Percentiles rank a stretch among this genome's conserved stretches.
Evolutionary conservation across 306 rosid genomes (phyloP).

Genomic region (Sicyos baderoa): DNA sequence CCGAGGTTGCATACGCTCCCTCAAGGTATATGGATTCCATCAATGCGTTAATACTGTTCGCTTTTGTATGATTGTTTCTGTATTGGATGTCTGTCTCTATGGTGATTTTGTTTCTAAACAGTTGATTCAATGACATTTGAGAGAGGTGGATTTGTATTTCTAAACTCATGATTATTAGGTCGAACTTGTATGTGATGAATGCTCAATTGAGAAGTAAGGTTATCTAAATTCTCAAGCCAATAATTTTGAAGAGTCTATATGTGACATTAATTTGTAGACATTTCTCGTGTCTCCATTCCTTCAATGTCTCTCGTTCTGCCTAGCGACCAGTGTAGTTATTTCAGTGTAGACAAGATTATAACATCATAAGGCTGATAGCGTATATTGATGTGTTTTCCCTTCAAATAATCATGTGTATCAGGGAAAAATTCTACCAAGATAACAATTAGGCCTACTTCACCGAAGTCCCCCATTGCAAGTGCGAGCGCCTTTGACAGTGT

Average conservation of each 20-base stretch:
- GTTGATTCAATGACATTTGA: no score
- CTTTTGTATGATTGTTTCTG: neutral
- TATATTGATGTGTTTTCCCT: neutral
- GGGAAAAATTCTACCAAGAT: constrained; percentile 63
- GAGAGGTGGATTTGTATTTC: no score
- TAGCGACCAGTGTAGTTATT: no score
- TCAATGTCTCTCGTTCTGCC: no score
- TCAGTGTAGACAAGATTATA: no score
- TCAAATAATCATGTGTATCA: constrained; percentile 28
- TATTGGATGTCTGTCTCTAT: neutral
- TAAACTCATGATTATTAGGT: no score
- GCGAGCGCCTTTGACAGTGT: constrained; percentile 83
- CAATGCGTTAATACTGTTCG: neutral
- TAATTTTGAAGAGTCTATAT: no score
- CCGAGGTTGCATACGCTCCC: constrained; percentile 78
- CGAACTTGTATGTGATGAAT: no score
- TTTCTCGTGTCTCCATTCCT: no score
- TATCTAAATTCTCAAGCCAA: no score
- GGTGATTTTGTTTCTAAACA: neutral
- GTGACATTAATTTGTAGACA: no score
- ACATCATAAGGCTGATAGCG: neutral
- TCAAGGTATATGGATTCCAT: constrained; percentile 56
- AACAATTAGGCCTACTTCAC: constrained; percentile 54
- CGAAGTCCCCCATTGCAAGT: constrained; percentile 94
- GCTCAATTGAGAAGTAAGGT: no score